Evolutionary conservation across 148 eudicot genomes (phyloP).

Genomic region (Vaccinium darrowii): DNA sequence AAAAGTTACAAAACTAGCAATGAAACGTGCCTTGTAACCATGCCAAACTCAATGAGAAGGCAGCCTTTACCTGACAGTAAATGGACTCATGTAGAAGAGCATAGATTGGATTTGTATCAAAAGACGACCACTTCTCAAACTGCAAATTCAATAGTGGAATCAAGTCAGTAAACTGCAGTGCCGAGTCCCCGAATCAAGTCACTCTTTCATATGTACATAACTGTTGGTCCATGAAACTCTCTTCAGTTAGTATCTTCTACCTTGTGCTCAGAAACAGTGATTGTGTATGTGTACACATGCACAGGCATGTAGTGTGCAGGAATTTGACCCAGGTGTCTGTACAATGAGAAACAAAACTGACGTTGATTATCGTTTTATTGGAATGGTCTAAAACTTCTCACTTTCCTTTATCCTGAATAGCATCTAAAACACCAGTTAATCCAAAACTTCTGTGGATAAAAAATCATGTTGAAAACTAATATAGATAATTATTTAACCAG

Average conservation of each 20-base stretch:
- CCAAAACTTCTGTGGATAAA: background rate
- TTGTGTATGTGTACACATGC: background rate
- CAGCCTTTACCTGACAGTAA: slow-evolving; percentile 74
- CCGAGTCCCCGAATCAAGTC: background rate
- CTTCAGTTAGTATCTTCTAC: background rate
- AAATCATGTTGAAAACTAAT: background rate
- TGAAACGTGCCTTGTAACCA: background rate
- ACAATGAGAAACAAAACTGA: background rate
- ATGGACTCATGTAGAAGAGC: slow-evolving; percentile 84
- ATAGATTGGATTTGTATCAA: slow-evolving; percentile 80
- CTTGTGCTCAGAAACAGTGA: background rate
- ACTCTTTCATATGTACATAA: background rate
- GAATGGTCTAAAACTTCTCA: background rate
- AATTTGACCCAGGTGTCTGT: background rate
- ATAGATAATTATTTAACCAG: background rate
- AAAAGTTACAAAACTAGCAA: slow-evolving; percentile 16
- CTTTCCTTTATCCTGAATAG: background rate
- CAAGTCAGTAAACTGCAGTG: slow-evolving; percentile 16
- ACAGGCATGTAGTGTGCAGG: background rate
- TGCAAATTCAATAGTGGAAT: slow-evolving; percentile 36
- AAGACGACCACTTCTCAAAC: slow-evolving; percentile 75
- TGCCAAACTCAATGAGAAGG: no score
- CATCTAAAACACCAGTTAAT: background rate
- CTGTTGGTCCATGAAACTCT: background rate
- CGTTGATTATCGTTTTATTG: background rate